These are phyloP conservation scores for Boletus rubescentipes DNA, from an alignment of 768 basidiomycete species.

Conservation along the genomic window DNA sequence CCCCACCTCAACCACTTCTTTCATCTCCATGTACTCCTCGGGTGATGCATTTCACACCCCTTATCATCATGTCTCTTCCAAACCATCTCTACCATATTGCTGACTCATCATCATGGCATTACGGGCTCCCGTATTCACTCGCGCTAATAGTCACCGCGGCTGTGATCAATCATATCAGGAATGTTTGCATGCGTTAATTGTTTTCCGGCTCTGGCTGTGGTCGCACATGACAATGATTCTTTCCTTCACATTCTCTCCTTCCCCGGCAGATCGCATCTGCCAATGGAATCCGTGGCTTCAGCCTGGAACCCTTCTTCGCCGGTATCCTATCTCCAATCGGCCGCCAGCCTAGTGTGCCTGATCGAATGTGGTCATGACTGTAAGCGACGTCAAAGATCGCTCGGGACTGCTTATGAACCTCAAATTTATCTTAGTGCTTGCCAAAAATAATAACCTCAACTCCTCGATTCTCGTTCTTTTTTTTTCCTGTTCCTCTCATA, in stretches of 20 bases:
- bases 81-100: background rate
- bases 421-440: constrained; percentile 23
- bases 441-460: constrained; percentile 35
- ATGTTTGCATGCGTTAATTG: background rate
- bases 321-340: constrained; percentile 11
- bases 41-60: constrained; percentile 14
- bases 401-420: constrained; percentile 12
- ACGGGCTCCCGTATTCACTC: constrained; percentile 20
- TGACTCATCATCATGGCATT: constrained; percentile 13
- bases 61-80: background rate
- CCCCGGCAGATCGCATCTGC: background rate
- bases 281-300: background rate
- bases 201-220: constrained; percentile 1
- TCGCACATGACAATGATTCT: constrained; percentile 2
- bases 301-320: constrained; percentile 13
- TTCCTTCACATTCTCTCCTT: constrained; percentile 1
- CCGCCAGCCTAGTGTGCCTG: constrained; percentile 22
- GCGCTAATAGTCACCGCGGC: constrained; percentile 1
- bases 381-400: constrained; percentile 29
- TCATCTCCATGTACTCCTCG: constrained; percentile 26
- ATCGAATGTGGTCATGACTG: constrained; percentile 18
- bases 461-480: constrained; percentile 16
- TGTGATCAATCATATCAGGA: constrained; percentile 17
- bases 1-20: background rate
- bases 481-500: constrained; percentile 25